Base-by-base conservation (phyloP, 352 stramenopile species). In the Poterioochromonas sp. region DNA sequence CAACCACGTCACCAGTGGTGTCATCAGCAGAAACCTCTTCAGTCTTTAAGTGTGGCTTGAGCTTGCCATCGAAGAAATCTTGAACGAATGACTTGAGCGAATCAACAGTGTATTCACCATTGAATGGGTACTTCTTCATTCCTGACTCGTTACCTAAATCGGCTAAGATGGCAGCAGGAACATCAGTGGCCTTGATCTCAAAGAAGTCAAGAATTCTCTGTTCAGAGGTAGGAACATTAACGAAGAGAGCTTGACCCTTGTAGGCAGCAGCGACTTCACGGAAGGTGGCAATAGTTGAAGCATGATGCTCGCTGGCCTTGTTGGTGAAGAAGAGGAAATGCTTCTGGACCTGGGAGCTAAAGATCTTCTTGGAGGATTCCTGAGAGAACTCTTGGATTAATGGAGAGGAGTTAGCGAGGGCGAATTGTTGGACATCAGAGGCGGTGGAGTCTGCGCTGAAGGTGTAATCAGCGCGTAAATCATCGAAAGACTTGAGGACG, bases 191-290 rank as follows among this genome's bases (percentile, higher is more conserved):
- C 81, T 87, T 90, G 40, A 97, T 81, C 77, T 89, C 91, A 77
- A 97, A 97, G 88, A 95, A 97, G 62, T 95, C 90, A 44, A 97
- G 83, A 40, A 97, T 91, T 63, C 90, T 90, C 51, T 87, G 87
- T 85, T 97, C 91, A 32, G 87, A 89, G 78, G 85, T 83, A 62
- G 88, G 88, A 76, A 97, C 88, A 73, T 93, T 83, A 22, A 97
- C 88, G 85, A 94, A 89, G 62, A 96, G 83, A 73, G 93, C 81
- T 82, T 94, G 91, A 81, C 90, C 90, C 79, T 87, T 82, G 32
- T 65, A 68, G 37, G 26, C 74, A 37, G 1, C 40, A 35, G 70
- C 76, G 11, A 71, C 54, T 18, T 12, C 64, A 1, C 2, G 3
- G 63, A 68, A 54, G 53, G 89, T 88, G 34, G 86, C 82, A 41